Base-by-base conservation (phyloP, 2,329 filamentous ascomycete genomes). In the Aspergillus floridensis region DNA sequence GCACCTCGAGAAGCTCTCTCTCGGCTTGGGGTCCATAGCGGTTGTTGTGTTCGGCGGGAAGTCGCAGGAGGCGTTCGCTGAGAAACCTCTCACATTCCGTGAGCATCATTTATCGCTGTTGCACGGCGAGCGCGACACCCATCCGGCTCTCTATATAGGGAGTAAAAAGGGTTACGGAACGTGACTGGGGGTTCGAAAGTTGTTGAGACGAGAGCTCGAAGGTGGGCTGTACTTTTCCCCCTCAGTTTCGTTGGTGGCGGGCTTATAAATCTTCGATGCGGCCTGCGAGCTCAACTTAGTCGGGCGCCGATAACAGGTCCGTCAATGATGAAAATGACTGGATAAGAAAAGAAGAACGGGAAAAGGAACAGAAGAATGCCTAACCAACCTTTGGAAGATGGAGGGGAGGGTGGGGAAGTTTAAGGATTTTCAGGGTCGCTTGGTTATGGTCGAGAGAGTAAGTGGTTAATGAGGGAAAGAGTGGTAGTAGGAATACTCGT, bases 21-120 rank as follows among this genome's bases (percentile, higher is more conserved):
- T 86, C 84, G 56, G 93, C 92, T 50, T 85, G 79, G 56, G 88
- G 82, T 47, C 83, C 87, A 77, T 93, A 99, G 63, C 89, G 88
- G 77, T 91, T 90, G 65, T 84, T 81, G 80, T 90, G 88, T 65
- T 84, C 82, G 66, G 81, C 81, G 58, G 95, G 93, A 70, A 96
- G 86, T 70, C 89, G 85, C 73, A 90, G 86, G 70, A 99, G 85
- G 70, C 91, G 87, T 74, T 90, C 86, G 75, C 90, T 93, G 77
- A 98, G 90, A 81, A 89, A 87, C 78, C 84, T 88, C 82, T 96
- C 92, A 68, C 82, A 79, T 70, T 78, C 74, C 61, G 80, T 78
- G 64, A 81, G 74, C 69, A 81, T 79, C 73, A 78, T 78, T 67
- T 63, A 64, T 55, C 55, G 59, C 57, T 57, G 56, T 58, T 54